Base-by-base conservation (phyloP, 1,284 basidiomycete genomes). In the Sporisorium exsertum region DNA sequence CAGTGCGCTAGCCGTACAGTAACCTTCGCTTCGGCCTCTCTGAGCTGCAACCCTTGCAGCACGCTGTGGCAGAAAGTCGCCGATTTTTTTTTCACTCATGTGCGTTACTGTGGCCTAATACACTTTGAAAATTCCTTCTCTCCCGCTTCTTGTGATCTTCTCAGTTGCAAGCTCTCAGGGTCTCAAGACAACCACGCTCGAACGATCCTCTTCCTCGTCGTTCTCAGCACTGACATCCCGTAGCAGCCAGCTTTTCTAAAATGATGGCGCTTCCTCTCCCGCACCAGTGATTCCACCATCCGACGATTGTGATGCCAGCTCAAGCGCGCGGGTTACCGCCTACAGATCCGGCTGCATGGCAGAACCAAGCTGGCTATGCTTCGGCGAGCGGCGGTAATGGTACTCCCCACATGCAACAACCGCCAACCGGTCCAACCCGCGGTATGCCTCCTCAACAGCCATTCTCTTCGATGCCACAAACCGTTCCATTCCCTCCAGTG, bases 381-480 rank as follows among this genome's bases (percentile, higher is more conserved):
- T 26, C 64, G 4, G 50, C 64, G 6, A 24, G 24, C 32, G 54
- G 45, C 8, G 8, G 51, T 12, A 24, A 40, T 32, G 49, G 49
- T 18, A 32, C 20, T 9, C 13, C n/a, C 9, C 66, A 63, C 0
- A 5, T 52, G 5, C 59, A 54, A 24, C 60, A 54, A 24, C 60
- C 66, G 32, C 66, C 66, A 1, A 51, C 59, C 12, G 66, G 66
- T n/a, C 60, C 64, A 8, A 60, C 60, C 18, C 60, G 60, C n/a
- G 47, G 46, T 6, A 27, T 22, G 32, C 54, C 50, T n/a, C 29
- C 66, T 6, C 40, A 59, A 24, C 20, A 46, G 5, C 33, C 46
- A 7, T 5, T 40, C 12, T 6, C n/a, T 0, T 0, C 22, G 12
- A 42, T 33, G 32, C n/a, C 27, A 20, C 33, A 20, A 12, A 10